Evolutionary conservation across 768 basidiomycete genomes (phyloP), one percentile per base, ranked within the genome.

Genomic region (Podaxis rugospora): DNA sequence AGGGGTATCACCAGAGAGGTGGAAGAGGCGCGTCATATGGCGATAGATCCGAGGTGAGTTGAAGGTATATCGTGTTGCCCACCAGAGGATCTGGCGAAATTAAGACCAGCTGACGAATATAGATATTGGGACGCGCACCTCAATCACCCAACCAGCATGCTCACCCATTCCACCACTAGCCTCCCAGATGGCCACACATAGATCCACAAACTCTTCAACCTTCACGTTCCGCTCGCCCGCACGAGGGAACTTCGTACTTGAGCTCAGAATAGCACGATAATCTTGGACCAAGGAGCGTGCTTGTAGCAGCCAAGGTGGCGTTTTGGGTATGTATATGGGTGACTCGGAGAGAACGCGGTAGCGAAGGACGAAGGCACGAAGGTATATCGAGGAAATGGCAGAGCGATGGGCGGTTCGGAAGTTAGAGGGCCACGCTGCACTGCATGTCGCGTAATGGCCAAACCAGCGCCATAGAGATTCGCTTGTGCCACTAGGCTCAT

Each of bases 1-100:
- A 16, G 77, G 70, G 2, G 74, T 72, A 64, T 88, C 87, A 7
- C 84, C 85, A 0, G 82, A 78, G 11, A 84, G 80, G 60, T 85
- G 83, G 14, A 92, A 73, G 1, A 95, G 73, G 1, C 89, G 85
- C 28, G 86, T 85, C 80, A 98, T 87, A 71, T 97, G 92, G 0
- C 95, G 87, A 57, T 92, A 83, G 6, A 98, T 76, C 7, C 87
- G 84, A 62, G 89, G 89, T 0, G 92, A 95, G 69, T 97, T 95
- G 79, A 98, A 97, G 0, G 96, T 98, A 21, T 95, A 82, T 21
- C 89, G 86, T 7, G 93, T 95, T 0, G 93, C 90, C 93, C 93
- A 95, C 90, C 93, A 96, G 1, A 98, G 80, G 21, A 93, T 83
- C 90, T 92, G 36, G 54, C 5, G 7, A 44, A 14, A 25, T 18